These are phyloP conservation scores for Paraphaeosphaeria sporulosa DNA, from an alignment of 2,329 filamentous ascomycete species.

Conservation along the genomic window DNA sequence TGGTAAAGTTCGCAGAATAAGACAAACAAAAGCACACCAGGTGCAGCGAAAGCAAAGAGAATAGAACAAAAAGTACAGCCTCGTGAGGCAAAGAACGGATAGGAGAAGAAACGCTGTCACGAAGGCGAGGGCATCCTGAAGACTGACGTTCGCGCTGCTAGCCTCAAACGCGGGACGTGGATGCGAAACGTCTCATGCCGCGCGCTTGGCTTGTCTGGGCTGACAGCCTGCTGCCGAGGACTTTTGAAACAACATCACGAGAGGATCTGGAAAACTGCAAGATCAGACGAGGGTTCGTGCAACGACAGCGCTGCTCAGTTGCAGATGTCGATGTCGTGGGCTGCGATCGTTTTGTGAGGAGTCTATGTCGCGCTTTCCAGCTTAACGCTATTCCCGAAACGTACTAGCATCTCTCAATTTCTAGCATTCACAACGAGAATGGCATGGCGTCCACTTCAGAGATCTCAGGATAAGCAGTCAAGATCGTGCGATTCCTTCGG, in stretches of 20 bases:
- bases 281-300: not conserved
- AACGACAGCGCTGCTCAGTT: not conserved
- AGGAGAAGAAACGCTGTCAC: not conserved
- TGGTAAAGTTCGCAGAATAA: slow-evolving; percentile 3
- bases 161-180: slow-evolving; percentile 9
- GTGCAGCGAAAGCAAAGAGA: slow-evolving; percentile 12
- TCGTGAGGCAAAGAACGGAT: slow-evolving; percentile 13
- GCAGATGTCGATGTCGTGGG: not conserved
- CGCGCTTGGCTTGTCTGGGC: slow-evolving; percentile 11
- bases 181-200: slow-evolving; percentile 13
- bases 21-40: slow-evolving; percentile 19
- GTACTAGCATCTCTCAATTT: not conserved
- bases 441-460: not conserved
- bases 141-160: not conserved
- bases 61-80: not conserved
- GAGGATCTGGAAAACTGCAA: not conserved
- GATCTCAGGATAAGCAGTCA: no score
- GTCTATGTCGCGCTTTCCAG: not conserved
- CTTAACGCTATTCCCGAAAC: not conserved
- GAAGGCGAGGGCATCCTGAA: slow-evolving; percentile 8
- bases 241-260: slow-evolving; percentile 7
- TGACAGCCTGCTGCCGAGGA: slow-evolving; percentile 6
- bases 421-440: not conserved
- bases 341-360: not conserved
- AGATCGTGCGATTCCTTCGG: no score